Percentiles rank a stretch among this genome's conserved stretches.
Conservation (phyloP, 2,329 filamentous ascomycete species). For the Xylariaceae sp. region DNA sequence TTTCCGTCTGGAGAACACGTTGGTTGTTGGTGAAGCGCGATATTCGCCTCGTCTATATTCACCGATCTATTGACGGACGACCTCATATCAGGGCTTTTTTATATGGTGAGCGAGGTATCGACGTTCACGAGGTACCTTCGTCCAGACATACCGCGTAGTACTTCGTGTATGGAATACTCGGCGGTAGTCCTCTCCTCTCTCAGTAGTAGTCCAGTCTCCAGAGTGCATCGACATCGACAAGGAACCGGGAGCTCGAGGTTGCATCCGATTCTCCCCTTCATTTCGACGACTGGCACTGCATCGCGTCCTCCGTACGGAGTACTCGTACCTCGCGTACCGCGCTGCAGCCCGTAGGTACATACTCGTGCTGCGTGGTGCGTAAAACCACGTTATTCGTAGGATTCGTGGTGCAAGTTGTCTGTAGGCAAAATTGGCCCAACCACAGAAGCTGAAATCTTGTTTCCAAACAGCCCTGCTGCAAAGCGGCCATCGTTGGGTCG, state of each 20-base stretch:
- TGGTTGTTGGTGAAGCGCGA: too few relatives aligned
- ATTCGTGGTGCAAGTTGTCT: neutral
- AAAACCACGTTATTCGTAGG: neutral
- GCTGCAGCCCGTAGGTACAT: neutral
- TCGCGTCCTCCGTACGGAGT: neutral
- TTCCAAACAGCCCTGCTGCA: conserved; percentile 10
- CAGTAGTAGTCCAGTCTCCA: too few relatives aligned
- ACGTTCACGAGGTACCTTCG: too few relatives aligned
- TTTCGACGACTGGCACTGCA: neutral
- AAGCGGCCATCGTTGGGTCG: conserved; percentile 2
- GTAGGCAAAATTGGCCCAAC: conserved; percentile 15
- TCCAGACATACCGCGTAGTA: too few relatives aligned
- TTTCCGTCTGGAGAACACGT: too few relatives aligned
- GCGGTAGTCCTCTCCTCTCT: too few relatives aligned
- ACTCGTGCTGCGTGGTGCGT: neutral
- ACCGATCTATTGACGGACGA: too few relatives aligned
- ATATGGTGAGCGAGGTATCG: too few relatives aligned
- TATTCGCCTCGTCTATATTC: too few relatives aligned
- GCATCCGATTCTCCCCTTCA: neutral
- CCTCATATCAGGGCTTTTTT: too few relatives aligned
- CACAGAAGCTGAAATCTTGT: conserved; percentile 18
- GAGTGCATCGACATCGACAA: neutral
- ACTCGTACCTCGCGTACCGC: too few relatives aligned
- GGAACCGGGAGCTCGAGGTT: neutral
- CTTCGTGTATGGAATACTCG: too few relatives aligned